Conservation (phyloP, 1,139 yeast genomes). For the Zygosaccharomyces pseudobailii region DNA sequence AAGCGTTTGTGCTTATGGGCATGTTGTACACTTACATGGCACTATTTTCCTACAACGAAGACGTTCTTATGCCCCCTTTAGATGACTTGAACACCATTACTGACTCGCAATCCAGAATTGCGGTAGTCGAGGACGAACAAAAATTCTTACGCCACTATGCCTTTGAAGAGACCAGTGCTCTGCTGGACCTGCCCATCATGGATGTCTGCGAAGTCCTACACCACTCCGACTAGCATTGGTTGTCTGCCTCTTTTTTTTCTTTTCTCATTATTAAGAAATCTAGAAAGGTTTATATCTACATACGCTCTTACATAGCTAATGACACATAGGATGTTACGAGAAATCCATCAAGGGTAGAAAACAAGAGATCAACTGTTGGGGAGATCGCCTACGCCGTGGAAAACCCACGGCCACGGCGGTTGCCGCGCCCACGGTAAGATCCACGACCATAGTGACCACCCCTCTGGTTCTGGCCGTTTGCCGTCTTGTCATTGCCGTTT, state of each 20-base stretch:
- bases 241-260: neutral
- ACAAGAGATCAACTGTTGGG: neutral
- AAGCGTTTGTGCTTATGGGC: constrained; percentile 42
- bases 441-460: constrained; percentile 12
- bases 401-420: constrained; percentile 10
- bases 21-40: constrained; percentile 71
- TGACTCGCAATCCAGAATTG: constrained; percentile 60
- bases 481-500: constrained; percentile 8
- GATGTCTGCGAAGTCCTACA: constrained; percentile 69
- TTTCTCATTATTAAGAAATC: neutral
- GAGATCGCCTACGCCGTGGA: constrained; percentile 6
- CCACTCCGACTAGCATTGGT: constrained; percentile 13
- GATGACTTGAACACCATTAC: constrained; percentile 59
- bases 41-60: constrained; percentile 66
- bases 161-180: constrained; percentile 65
- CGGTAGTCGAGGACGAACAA: constrained; percentile 29
- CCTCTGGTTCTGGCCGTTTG: constrained; percentile 9
- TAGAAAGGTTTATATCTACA: constrained; percentile 2
- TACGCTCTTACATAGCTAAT: constrained; percentile 4
- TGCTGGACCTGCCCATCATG: constrained; percentile 73
- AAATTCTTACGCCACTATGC: constrained; percentile 39
- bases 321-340: constrained; percentile 1
- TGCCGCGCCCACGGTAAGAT: constrained; percentile 13
- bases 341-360: neutral
- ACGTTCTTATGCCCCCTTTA: constrained; percentile 57